Evolutionary conservation across 108 stramenopile genomes (phyloP).

Genomic region (Mayamaea pseudoterrestris): DNA sequence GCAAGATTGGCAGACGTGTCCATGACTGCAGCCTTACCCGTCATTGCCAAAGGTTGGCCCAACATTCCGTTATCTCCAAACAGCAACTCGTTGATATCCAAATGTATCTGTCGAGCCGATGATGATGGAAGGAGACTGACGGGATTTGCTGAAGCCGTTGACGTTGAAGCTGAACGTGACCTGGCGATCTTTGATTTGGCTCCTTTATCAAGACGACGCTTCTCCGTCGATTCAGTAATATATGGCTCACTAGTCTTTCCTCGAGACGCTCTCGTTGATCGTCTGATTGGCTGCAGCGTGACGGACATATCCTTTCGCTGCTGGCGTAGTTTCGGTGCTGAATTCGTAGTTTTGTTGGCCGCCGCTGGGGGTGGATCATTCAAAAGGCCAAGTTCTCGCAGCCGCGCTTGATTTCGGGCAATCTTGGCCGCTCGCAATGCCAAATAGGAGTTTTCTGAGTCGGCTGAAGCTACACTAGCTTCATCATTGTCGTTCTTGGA

Average conservation of each 20-base stretch:
- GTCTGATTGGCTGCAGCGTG: background rate
- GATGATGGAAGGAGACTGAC: conserved; percentile 14
- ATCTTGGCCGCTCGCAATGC: conserved; percentile 53
- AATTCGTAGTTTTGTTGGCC: no score
- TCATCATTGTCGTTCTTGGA: no score
- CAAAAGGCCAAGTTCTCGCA: conserved; percentile 48
- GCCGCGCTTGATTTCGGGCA: conserved; percentile 45
- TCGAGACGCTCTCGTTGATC: conserved; percentile 1
- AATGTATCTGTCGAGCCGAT: conserved; percentile 37
- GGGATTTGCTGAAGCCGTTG: background rate
- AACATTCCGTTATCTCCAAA: conserved; percentile 18
- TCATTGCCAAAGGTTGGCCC: conserved; percentile 28
- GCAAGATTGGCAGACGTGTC: conserved; percentile 19
- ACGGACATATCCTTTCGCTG: background rate
- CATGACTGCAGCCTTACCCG: conserved; percentile 60
- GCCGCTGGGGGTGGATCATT: background rate
- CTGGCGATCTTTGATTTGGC: conserved; percentile 1
- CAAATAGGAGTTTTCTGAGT: conserved; percentile 35
- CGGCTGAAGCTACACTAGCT: background rate
- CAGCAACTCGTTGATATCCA: conserved; percentile 23
- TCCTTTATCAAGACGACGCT: background rate
- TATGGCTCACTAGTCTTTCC: background rate
- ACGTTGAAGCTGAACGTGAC: background rate
- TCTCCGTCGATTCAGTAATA: background rate
- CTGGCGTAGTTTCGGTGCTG: background rate